Evolutionary conservation across 345 rosid species (phyloP), one percentile per base, ranked within the genome.

Genomic region (Diplotaxis tenuifolia): DNA sequence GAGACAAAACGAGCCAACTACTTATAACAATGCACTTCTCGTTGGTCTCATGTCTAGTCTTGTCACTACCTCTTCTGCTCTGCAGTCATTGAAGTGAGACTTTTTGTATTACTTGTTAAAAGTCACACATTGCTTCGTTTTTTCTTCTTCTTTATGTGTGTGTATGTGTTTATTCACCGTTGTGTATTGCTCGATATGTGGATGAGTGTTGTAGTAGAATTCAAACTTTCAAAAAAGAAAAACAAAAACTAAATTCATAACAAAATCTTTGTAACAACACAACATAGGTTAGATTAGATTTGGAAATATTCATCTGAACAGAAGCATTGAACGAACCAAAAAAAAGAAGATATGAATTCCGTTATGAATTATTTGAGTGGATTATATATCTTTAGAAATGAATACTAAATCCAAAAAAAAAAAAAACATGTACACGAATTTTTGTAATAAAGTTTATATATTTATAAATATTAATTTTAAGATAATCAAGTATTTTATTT

Each of bases 41-140:
- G 96, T 96, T 69, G 98, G 96, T 76, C 90, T 96, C 25, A 88
- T 96, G 53, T 89, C 99, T 14, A 83, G 98, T 76, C 80, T 96
- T 52, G 93, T 92, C 38, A 90, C 99, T 75, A 92, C 94, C 20
- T 96, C 99, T 20, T 92, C 99, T 8, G 86, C 75, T 9, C 79
- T 82, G 62, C 82, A 83, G 22, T 89, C 99, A 62, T 80, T 88
- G 74, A 67, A 83, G 70, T 88, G 63, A 77, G 42, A 4, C 27
- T 3, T 20, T 70, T 10, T 28, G 9, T 52, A 9, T 21, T 19
- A 16, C 31, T 34, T 9, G 59, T 68, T 60, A 9, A 61, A 68
- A 45, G n/a, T 45, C 50, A 50, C 58, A 36, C 36, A 71, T 34
- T 58, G 63, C 68, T 65, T 64, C 55, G 56, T 70, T 49, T 64